Evolutionary conservation across 2,329 filamentous ascomycete species (phyloP), one percentile per base, ranked within the genome.

Genomic region (Epicoccum sorghinum): DNA sequence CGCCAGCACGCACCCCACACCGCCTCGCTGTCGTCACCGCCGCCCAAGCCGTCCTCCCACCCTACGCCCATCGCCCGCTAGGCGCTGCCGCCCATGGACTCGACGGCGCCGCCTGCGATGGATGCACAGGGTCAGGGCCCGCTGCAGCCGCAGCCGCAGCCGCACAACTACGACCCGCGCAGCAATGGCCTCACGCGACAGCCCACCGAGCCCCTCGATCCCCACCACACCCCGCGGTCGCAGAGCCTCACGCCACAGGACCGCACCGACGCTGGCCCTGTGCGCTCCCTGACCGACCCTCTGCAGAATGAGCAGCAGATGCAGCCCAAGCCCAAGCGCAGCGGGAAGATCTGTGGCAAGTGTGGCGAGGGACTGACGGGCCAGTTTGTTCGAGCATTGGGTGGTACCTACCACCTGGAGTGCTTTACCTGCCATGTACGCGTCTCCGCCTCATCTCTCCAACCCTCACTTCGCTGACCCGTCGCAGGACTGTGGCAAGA

Each of bases 371-470:
- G 88, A 49, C 81, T 99, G 73, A 96, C 91, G 1, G 95, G 95
- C 38, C 95, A 99, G 77, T 99, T 98, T 73, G 95, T 99, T 61
- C 86, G 95, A 67, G 95, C 95, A 40, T 79, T 99, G 50, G 91
- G 93, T 49, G 93, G 92, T 53, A 98, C 93, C 47, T 99, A 91
- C 75, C 95, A 99, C 79, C 79, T 99, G 62, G 93, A 99, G 75
- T 99, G 95, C 82, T 99, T 99, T 78, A 96, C 91, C 74, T 99
- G 95, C 77, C 86, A 91, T 78, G 93, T 97, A 84, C 41, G 64
- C 60, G 13, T 32, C n/a, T 29, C n/a, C 14, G 3, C 35, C 59
- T 14, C 33, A 18, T 10, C 27, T 18, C 18, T n/a, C 22, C 22
- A 23, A 47, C 51, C 57, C 39, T 7, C 25, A 57, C 39, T 8